Evolutionary conservation across 148 eudicot genomes (phyloP), one percentile per base, ranked within the genome.

Genomic region (Simmondsia chinensis): DNA sequence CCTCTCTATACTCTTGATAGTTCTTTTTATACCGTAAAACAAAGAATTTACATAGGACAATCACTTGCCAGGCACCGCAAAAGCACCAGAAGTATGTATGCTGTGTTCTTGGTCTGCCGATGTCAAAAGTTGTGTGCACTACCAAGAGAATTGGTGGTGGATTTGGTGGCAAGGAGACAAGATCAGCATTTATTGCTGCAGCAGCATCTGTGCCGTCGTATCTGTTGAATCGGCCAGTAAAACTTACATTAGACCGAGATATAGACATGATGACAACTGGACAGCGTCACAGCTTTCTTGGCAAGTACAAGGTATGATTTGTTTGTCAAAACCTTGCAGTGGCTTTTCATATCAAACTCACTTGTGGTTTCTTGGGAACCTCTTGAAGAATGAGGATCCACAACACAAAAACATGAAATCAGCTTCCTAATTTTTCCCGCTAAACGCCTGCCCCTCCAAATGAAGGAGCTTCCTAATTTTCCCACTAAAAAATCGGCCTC

Each of bases 251-350:
- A 57, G 99, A 86, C 63, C 74, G 96, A 39, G 99, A 91, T 75
- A 46, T 73, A 28, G 99, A 91, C 70, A 91, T 91, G 99, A 86
- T 74, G 94, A 73, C 57, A 34, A 67, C 86, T 58, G 99, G 99
- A 37, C 99, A 91, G 59, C 89, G 99, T 39, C 99, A 91, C 62
- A 91, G 99, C 71, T 91, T 91, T 79, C 82, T 86, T 61, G 99
- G 99, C 26, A 91, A 86, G 60, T 91, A 91, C 50, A 91, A 86
- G 86, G 99, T 91, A 66, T 24, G 22, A 6, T 20, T 36, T 54
- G n/a, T n/a, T n/a, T n/a, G n/a, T n/a, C n/a, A n/a, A n/a, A n/a
- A n/a, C n/a, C n/a, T n/a, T n/a, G n/a, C n/a, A n/a, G n/a, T n/a
- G n/a, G n/a, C n/a, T n/a, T 39, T 3, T 9, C 21, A 12, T 38